Base-by-base conservation (phyloP, 306 rosid genomes). In the Castanea mollissima region DNA sequence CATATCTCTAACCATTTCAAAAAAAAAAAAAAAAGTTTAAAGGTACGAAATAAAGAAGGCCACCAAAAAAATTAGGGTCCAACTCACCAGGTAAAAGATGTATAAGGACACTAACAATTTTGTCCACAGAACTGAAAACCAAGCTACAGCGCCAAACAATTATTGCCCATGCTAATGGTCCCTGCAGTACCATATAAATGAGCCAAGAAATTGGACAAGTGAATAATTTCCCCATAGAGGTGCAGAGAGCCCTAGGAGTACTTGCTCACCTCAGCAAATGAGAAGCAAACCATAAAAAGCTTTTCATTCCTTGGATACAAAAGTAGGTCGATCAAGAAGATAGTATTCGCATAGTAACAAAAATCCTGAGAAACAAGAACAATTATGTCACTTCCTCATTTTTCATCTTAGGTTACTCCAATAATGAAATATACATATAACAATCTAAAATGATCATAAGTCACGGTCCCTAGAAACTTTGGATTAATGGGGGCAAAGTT, bases 101-200 rank as follows among this genome's bases (percentile, higher is more conserved):
- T 79, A 95, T 95, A 57, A 95, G 98, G 82, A 95, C 99, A 74
- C 99, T 94, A 70, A 94, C 97, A 56, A 87, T 63, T 88, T 94
- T 94, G 83, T 92, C 99, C 21, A 86, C 52, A 49, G 99, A 95
- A 76, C 96, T 92, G 85, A 92, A 92, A 85, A 95, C 98, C 93
- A 95, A 87, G 86, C 99, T 92, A 89, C 99, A 95, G 57, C 98
- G 97, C 99, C 98, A 92, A 76, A 95, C 91, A 72, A 95, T 95
- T 89, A 95, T 81, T 64, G 98, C 99, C 98, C 97, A 91, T 12
- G 99, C 98, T 83, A 95, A 84, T 38, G 99, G 99, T 74, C 99
- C 99, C 98, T 95, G 83, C 80, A 86, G 70, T n/a, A 59, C 38
- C 71, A 81, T 67, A 76, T 58, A 60, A 72, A 80, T 69, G 74